A percentile compares a stretch with the other conserved stretches of the same genome.
Conservation (phyloP, 805 yeast genomes). For the Ascoidea tarda region DNA sequence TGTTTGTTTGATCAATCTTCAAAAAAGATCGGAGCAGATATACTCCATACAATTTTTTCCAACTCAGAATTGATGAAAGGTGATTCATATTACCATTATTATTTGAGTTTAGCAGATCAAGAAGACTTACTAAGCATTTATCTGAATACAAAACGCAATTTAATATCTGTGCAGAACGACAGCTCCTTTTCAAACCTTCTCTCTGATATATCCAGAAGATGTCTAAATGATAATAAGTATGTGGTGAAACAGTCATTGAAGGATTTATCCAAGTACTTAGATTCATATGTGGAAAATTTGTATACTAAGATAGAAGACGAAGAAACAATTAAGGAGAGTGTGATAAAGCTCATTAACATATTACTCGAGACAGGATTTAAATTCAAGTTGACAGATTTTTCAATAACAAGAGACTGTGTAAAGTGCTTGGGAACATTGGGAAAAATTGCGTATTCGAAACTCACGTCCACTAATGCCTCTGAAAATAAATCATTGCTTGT, state of each 20-base stretch:
- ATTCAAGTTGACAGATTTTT: constrained; percentile 31
- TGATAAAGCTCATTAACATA: constrained; percentile 33
- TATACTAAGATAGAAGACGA: constrained; percentile 21
- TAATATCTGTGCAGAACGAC: constrained; percentile 7
- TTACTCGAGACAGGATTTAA: constrained; percentile 42
- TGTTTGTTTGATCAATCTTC: constrained; percentile 31
- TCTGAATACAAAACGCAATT: constrained; percentile 15
- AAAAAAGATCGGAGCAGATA: constrained; percentile 33
- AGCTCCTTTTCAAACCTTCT: constrained; percentile 17
- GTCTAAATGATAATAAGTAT: constrained; percentile 48
- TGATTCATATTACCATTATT: constrained; percentile 31
- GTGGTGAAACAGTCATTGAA: constrained; percentile 60
- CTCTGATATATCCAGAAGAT: constrained; percentile 38
- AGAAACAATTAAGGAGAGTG: constrained; percentile 16
- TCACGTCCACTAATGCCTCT: constrained; percentile 17
- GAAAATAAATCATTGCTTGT: constrained; percentile 29
- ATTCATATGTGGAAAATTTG: constrained; percentile 34
- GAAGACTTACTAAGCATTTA: constrained; percentile 22
- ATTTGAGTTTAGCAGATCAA: constrained; percentile 35
- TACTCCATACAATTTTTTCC: constrained; percentile 26
- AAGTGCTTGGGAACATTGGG: constrained; percentile 68
- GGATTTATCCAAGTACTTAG: constrained; percentile 43
- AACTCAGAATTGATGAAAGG: constrained; percentile 19
- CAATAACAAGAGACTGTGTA: constrained; percentile 47
- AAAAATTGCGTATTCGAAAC: constrained; percentile 27